Evolutionary conservation across 2,329 filamentous ascomycete species (phyloP).

Genomic region (Chrysosphaeria jannelii): DNA sequence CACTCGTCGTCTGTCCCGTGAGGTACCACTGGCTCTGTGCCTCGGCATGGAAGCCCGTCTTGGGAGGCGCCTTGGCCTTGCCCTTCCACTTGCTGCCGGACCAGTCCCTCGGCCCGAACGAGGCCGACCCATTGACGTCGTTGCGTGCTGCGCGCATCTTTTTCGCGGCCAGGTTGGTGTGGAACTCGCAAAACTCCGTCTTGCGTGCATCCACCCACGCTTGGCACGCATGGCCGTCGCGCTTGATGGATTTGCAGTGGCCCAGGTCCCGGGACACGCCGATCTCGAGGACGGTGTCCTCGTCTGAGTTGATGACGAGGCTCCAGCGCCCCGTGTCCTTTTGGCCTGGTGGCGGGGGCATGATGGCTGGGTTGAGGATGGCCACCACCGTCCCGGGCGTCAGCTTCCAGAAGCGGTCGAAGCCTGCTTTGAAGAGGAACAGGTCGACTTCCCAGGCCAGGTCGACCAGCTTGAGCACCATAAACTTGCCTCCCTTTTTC

Average conservation of each 20-base stretch:
- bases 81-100: slow-evolving; percentile 4
- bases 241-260: slow-evolving; percentile 61
- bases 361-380: slow-evolving; percentile 68
- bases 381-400: slow-evolving; percentile 72
- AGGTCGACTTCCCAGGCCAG: slow-evolving; percentile 75
- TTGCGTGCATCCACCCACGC: slow-evolving; percentile 69
- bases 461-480: slow-evolving; percentile 70
- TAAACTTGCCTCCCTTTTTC: slow-evolving; percentile 50
- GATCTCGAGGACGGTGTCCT: slow-evolving; percentile 72
- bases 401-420: slow-evolving; percentile 84
- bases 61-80: slow-evolving; percentile 21
- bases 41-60: slow-evolving; percentile 21
- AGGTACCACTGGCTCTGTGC: slow-evolving; percentile 27
- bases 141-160: slow-evolving; percentile 35
- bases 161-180: slow-evolving; percentile 53
- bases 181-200: slow-evolving; percentile 78
- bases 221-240: slow-evolving; percentile 53
- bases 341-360: slow-evolving; percentile 53
- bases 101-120: slow-evolving; percentile 14
- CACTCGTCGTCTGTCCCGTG: slow-evolving; percentile 9
- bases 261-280: slow-evolving; percentile 62
- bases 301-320: slow-evolving; percentile 56
- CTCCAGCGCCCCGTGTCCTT: slow-evolving; percentile 61
- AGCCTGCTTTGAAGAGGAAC: slow-evolving; percentile 73
- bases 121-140: slow-evolving; percentile 47